phyloP scores from a whole-genome alignment of 2,329 filamentous ascomycete species.

The Nothopassalora personata region DNA sequence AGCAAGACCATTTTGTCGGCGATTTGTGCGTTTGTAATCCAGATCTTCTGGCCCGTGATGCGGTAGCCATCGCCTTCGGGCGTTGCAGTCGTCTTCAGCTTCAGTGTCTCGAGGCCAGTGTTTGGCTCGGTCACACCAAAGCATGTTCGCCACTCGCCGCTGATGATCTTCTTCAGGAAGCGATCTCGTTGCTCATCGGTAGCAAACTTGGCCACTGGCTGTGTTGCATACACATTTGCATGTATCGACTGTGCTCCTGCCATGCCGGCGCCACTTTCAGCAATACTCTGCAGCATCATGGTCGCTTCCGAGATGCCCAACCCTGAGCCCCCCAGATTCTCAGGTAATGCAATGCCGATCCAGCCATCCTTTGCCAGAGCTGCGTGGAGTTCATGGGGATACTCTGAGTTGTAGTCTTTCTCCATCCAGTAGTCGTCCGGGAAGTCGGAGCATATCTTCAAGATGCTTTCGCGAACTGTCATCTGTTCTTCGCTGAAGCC shows the following conservation, averaged over 20 bases:
- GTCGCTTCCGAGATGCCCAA: slow-evolving; percentile 76
- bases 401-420: slow-evolving; percentile 62
- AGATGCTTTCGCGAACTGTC: slow-evolving; percentile 64
- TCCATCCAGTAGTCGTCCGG: slow-evolving; percentile 73
- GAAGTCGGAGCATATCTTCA: slow-evolving; percentile 63
- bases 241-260: slow-evolving; percentile 58
- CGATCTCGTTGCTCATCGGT: slow-evolving; percentile 57
- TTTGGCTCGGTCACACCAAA: slow-evolving; percentile 63
- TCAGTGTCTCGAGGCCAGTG: slow-evolving; percentile 53
- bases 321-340: slow-evolving; percentile 67
- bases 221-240: slow-evolving; percentile 67
- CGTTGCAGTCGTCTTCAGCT: slow-evolving; percentile 60
- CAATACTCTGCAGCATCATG: slow-evolving; percentile 74
- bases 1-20: slow-evolving; percentile 78
- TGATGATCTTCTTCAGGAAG: slow-evolving; percentile 66
- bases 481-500: slow-evolving; percentile 70
- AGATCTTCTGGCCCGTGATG: slow-evolving; percentile 77
- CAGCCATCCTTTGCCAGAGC: slow-evolving; percentile 70
- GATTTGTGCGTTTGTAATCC: slow-evolving; percentile 82
- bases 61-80: slow-evolving; percentile 58
- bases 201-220: slow-evolving; percentile 68
- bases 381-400: slow-evolving; percentile 69
- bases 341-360: slow-evolving; percentile 75
- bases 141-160: slow-evolving; percentile 65
- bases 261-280: slow-evolving; percentile 66